Evolutionary conservation across 371 early-diverging fungal genomes (phyloP).

Genomic region (Rhizomucor miehei): DNA sequence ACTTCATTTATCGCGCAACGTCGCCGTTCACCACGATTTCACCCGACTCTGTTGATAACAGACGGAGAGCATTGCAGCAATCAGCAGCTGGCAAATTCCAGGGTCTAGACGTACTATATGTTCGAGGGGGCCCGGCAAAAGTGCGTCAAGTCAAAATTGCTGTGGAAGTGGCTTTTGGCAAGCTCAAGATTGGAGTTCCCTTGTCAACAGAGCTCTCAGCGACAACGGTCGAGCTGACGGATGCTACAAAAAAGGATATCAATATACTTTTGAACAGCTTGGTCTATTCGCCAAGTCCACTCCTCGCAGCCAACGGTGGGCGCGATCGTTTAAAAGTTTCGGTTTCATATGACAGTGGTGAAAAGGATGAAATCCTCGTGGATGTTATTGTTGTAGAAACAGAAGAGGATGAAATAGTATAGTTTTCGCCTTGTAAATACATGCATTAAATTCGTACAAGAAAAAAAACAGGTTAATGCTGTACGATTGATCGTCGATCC

Average conservation of each 20-base stretch:
- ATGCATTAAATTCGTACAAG: too few species aligned
- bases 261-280: slow-evolving; percentile 35
- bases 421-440: too few species aligned
- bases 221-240: slow-evolving; percentile 9
- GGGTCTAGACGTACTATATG: slow-evolving; percentile 53
- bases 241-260: slow-evolving; percentile 29
- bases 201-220: slow-evolving; percentile 12
- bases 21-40: slow-evolving; percentile 17
- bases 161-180: slow-evolving; percentile 28
- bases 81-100: slow-evolving; percentile 50
- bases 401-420: slow-evolving; percentile 23
- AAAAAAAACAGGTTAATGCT: too few species aligned
- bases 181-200: slow-evolving; percentile 13
- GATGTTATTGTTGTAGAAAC: slow-evolving; percentile 34
- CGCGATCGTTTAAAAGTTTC: slow-evolving; percentile 28
- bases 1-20: slow-evolving; percentile 28
- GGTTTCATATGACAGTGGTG: slow-evolving; percentile 16
- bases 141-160: slow-evolving; percentile 19
- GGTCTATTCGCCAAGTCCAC: slow-evolving; percentile 28
- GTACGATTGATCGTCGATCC: too few species aligned
- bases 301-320: slow-evolving; percentile 41
- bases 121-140: slow-evolving; percentile 44
- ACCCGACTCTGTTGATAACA: slow-evolving; percentile 12
- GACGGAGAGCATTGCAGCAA: slow-evolving; percentile 22
- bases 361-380: slow-evolving; percentile 17